A percentile compares a stretch with the other conserved stretches of the same genome.
Evolutionary conservation across 2,329 filamentous ascomycete species (phyloP).

Genomic region (Acephala macrosclerotiorum): DNA sequence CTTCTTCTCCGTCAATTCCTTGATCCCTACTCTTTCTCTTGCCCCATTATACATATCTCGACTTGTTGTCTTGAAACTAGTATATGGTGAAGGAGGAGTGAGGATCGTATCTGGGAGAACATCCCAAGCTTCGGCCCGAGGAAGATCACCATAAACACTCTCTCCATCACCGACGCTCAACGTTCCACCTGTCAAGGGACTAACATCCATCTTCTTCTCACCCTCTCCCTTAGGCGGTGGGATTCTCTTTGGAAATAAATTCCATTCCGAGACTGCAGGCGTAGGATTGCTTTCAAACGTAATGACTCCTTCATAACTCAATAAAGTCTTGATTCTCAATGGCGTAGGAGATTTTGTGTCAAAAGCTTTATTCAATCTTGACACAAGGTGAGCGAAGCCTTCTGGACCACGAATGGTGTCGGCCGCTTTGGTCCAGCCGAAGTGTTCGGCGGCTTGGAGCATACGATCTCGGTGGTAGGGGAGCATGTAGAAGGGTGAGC

Average conservation of each 20-base stretch:
- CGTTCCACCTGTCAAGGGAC: slow-evolving; percentile 40
- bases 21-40: slow-evolving; percentile 66
- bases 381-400: slow-evolving; percentile 54
- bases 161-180: slow-evolving; percentile 36
- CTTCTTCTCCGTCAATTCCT: slow-evolving; percentile 52
- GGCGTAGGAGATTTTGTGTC: slow-evolving; percentile 44
- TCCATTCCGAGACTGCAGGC: slow-evolving; percentile 52
- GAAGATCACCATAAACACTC: slow-evolving; percentile 37
- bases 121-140: slow-evolving; percentile 47
- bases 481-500: slow-evolving; percentile 80
- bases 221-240: slow-evolving; percentile 51
- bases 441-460: slow-evolving; percentile 66
- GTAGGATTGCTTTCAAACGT: slow-evolving; percentile 49
- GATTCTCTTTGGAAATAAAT: slow-evolving; percentile 65
- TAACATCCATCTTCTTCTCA: slow-evolving; percentile 33
- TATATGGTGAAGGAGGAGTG: slow-evolving; percentile 68
- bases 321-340: slow-evolving; percentile 61
- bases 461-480: slow-evolving; percentile 81
- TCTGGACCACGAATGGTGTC: slow-evolving; percentile 52
- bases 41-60: slow-evolving; percentile 76
- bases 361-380: slow-evolving; percentile 46
- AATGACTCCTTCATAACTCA: slow-evolving; percentile 58
- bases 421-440: slow-evolving; percentile 59
- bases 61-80: slow-evolving; percentile 84
- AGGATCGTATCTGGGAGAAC: slow-evolving; percentile 59